Evolutionary conservation across 2,329 filamentous ascomycete species (phyloP), one percentile per base, ranked within the genome.

Genomic region (Penicillium sp.): DNA sequence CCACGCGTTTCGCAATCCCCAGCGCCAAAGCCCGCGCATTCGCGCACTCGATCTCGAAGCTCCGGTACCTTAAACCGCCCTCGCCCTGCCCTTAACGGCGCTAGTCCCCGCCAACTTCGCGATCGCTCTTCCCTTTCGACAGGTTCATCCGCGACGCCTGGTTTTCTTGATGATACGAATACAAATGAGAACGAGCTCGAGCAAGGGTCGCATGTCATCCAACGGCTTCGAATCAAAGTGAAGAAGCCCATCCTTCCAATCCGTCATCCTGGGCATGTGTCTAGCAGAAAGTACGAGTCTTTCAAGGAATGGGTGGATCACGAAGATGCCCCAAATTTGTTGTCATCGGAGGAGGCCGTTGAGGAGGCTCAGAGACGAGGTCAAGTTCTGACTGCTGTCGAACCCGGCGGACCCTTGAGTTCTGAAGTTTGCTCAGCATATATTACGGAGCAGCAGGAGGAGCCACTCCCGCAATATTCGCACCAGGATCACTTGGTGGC

Each of bases 401-500:
- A 86, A 55, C 79, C 82, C 4, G 90, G 89, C 11, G 87, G 88
- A 2, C 62, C 89, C 3, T 73, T 96, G 18, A 88, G 84, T 35
- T 70, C 76, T 38, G 80, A 81, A 44, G 75, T 77, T 44, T 91
- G 86, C 59, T 83, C 82, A 2, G 69, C 84, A 16, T 93, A 86
- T 53, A 75, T 82, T 13, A 86, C 86, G 0, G 86, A 93, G 48
- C 73, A 80, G 9, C 76, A 77, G 44, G 82, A 87, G 41, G 86
- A 94, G 54, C 86, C 86, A 0, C 78, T 81, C 0, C 76, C 78
- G 36, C 87, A 93, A 57, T 97, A 87, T 73, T 82, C 85, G n/a
- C 89, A 94, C 53, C 78, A 81, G 58, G 90, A 97, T 58, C 87
- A 97, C 60, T 75, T 97, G 37, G 74, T 86, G 31, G 83, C 83